Evolutionary conservation across 192 early-diverging fungal genomes (phyloP), one percentile per base, ranked within the genome.

Genomic region (Podila verticillata): DNA sequence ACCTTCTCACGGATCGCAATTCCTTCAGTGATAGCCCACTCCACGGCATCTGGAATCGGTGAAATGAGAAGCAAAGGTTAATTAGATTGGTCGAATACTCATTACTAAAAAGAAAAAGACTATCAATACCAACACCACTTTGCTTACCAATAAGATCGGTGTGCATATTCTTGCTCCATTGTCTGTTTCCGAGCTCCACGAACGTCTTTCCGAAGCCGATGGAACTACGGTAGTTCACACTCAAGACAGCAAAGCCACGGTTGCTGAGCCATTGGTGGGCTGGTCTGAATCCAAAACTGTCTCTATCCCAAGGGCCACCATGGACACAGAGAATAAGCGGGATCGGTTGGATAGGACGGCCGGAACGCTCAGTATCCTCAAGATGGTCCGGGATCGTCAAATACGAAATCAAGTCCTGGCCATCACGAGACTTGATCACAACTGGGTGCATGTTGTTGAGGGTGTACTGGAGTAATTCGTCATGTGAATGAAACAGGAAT

Each of bases 161-260:
- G n/a, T 84, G 83, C 81, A 83, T 83, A 22, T 77, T 56, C 26
- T 63, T 66, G 31, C 75, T 48, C 83, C 83, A 84, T 48, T 84
- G 66, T 30, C 65, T 36, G 32, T 61, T 79, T 22, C 58, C 78
- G 17, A 58, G 32, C 15, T 62, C 63, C 30, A 84, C 44, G 13
- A 81, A 80, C 15, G 7, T 15, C 65, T 84, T 84, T 32, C 70
- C 75, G 10, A 84, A 73, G 28, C 83, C 83, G 8, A 54, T 65
- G 7, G 82, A 84, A 13, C 68, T 57, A 30, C 83, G 70, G 69
- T 65, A 84, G 35, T 84, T 79, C 29, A 83, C 74, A 20, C 74
- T 70, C 56, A 84, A 26, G 29, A 84, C 83, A 28, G 75, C 75
- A 54, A 57, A 85, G 10, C 83, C 83, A 39, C 83, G 74, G 68